Evolutionary conservation across 2,329 filamentous ascomycete species (phyloP).

Genomic region (Fusarium circinatum): DNA sequence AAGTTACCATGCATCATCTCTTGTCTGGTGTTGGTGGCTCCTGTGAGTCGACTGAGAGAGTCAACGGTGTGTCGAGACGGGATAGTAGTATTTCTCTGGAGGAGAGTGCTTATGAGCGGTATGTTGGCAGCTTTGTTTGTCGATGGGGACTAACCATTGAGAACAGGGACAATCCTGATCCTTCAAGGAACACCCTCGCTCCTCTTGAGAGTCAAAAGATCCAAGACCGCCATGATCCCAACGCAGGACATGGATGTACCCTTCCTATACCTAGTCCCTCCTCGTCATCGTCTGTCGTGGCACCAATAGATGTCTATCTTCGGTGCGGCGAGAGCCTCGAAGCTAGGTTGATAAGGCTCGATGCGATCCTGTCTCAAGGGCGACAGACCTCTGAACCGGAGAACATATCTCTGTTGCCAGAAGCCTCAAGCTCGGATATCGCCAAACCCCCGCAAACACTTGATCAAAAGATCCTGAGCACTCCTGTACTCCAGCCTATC

Average conservation of each 20-base stretch:
- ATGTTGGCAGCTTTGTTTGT: not conserved
- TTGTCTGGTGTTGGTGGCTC: slow-evolving; percentile 34
- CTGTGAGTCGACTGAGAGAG: slow-evolving; percentile 15
- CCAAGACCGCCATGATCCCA: not conserved
- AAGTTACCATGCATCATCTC: slow-evolving; percentile 23
- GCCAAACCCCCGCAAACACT: not conserved
- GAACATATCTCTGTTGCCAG: not conserved
- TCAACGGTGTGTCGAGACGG: slow-evolving; percentile 2
- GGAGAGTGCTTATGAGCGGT: slow-evolving; percentile 12
- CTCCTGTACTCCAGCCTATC: not conserved
- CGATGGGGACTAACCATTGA: not conserved
- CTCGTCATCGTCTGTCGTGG: not conserved
- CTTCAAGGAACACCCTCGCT: not conserved
- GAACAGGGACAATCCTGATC: slow-evolving; percentile 1
- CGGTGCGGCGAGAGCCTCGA: slow-evolving; percentile 22
- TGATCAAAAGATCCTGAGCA: not conserved
- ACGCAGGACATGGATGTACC: not conserved
- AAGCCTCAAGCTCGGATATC: slow-evolving; percentile 15
- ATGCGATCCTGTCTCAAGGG: not conserved
- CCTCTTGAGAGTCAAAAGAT: not conserved
- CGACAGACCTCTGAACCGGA: not conserved
- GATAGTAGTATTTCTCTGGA: slow-evolving; percentile 41
- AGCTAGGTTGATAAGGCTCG: slow-evolving; percentile 9
- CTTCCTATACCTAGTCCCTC: slow-evolving; percentile 15
- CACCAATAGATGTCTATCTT: slow-evolving; percentile 33